A percentile compares a stretch with the other conserved stretches of the same genome.
These are phyloP conservation scores for Citropsis articulata DNA, from an alignment of 345 rosid genomes.

Conservation along the genomic window DNA sequence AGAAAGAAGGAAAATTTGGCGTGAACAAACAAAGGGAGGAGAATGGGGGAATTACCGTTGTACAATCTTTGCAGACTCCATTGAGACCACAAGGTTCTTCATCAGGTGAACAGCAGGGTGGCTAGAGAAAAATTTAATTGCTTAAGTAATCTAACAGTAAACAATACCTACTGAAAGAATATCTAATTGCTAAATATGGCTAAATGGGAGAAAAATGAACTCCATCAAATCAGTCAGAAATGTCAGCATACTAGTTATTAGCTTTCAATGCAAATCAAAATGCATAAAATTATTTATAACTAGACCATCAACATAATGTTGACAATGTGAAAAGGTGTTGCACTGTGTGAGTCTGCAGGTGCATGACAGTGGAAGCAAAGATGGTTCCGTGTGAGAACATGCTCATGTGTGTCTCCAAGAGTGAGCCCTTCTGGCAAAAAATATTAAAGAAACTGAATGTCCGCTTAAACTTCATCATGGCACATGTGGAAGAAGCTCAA, in stretches of 20 bases:
- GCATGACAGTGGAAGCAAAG: background rate
- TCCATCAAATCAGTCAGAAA: background rate
- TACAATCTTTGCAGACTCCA: constrained; percentile 86
- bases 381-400: background rate
- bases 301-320: background rate
- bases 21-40: constrained; percentile 8
- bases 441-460: background rate
- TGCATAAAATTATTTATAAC: background rate
- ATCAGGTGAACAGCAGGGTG: constrained; percentile 84
- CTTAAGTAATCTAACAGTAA: constrained; percentile 7
- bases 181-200: background rate
- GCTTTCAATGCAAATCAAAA: background rate
- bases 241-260: background rate
- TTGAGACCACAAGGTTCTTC: constrained; percentile 66
- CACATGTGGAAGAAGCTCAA: constrained; percentile 23
- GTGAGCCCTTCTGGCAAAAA: constrained; percentile 1
- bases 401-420: background rate
- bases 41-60: constrained; percentile 55
- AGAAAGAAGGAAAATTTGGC: background rate
- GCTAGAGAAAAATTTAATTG: constrained; percentile 39
- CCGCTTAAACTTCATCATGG: background rate
- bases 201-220: background rate
- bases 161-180: background rate
- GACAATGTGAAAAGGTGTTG: background rate
- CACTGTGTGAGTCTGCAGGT: background rate